Percentiles rank a stretch among this genome's conserved stretches.
Conservation (phyloP, 331 rosid species). For the Prunus yedoensis region DNA sequence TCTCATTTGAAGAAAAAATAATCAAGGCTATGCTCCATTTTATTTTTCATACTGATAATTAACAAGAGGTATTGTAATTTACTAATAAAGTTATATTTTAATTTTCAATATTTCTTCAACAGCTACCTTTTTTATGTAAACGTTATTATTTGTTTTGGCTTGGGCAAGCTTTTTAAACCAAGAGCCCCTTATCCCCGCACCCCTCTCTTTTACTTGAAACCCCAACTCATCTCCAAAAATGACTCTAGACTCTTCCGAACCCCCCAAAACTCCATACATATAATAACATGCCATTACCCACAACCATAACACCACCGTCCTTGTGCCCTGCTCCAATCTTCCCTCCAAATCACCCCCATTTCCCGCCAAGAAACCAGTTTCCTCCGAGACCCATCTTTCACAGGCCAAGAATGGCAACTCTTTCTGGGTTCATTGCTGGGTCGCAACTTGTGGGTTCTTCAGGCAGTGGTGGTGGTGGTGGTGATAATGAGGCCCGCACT, state of each 20-base stretch:
- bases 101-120: too few relatives aligned
- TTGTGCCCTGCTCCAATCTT: slow-evolving; percentile 26
- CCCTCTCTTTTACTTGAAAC: background rate
- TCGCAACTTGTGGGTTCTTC: slow-evolving; percentile 35
- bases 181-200: background rate
- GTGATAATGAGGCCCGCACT: slow-evolving; percentile 34
- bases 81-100: too few relatives aligned
- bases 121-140: too few relatives aligned
- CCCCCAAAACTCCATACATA: background rate
- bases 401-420: slow-evolving; percentile 40
- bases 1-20: too few relatives aligned
- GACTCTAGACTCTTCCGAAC: slow-evolving; percentile 13
- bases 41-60: too few relatives aligned
- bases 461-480: background rate
- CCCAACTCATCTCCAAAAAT: slow-evolving; percentile 3
- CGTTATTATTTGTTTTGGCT: too few relatives aligned
- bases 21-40: too few relatives aligned
- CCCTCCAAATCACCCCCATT: slow-evolving; percentile 22
- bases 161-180: background rate
- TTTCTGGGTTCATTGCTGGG: slow-evolving; percentile 38
- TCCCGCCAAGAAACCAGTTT: slow-evolving; percentile 25
- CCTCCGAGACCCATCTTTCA: slow-evolving; percentile 11
- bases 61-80: too few relatives aligned
- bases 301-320: slow-evolving; percentile 18
- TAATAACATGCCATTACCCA: slow-evolving; percentile 46